Base-by-base conservation (phyloP, 169 alveolate species). In the Plasmodium vinckei region DNA sequence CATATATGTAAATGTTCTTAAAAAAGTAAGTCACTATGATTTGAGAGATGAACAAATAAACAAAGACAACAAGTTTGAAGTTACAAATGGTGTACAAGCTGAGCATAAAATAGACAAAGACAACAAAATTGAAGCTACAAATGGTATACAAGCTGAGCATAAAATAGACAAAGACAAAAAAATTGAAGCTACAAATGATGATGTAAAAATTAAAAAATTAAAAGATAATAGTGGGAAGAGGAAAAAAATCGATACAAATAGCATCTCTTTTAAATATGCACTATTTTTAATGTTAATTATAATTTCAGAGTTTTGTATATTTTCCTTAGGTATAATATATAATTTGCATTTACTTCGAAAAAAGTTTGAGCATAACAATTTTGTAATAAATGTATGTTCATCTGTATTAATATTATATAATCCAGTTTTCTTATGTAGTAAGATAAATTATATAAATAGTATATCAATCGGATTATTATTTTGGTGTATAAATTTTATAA, bases 321-420 rank as follows among this genome's bases (percentile, higher is more conserved):
- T 84, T 47, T 56, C 91, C 0, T 61, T 84, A 64, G 91, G 91
- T 19, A 33, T 84, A 6, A 84, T 68, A 60, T 84, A 84, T 42
- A 69, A 84, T 69, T 84, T 84, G 53, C 53, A 60, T 0, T 47
- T 84, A 44, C 47, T 84, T 44, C 51, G 71, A 51, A 84, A 69
- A 69, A 61, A 42, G 49, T 44, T 46, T 23, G 64, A 84, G 15
- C 72, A 69, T 33, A 56, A 27, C 27, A 69, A 61, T 49, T 54
- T 69, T 44, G 61, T 84, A 21, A 49, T 59, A 56, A 84, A 69
- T 61, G 49, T 54, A 9, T 84, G 73, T 49, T 69, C 91, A 0
- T 57, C 91, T 23, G 9, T 84, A 21, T 61, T 84, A 69, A 84
- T 84, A 59, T 39, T 84, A 39, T 84, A 84, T 63, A 84, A 72